Conservation (phyloP, 164 flowering plant species). For the Stephania japonica region DNA sequence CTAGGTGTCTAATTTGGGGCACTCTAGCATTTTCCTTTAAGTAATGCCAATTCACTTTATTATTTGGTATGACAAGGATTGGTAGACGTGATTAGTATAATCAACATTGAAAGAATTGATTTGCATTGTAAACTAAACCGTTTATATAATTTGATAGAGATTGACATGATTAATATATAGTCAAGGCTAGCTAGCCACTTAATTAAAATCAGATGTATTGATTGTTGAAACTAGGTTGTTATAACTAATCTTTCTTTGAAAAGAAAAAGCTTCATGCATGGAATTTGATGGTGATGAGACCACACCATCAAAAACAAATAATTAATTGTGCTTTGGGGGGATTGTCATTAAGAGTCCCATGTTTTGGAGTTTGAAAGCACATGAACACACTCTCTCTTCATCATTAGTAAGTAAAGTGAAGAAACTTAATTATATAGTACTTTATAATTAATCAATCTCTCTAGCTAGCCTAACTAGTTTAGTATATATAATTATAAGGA, state of each 20-base stretch:
- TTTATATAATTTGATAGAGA: background rate
- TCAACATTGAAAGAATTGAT: background rate
- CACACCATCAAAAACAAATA: background rate
- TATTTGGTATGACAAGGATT: background rate
- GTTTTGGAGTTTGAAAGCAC: constrained; percentile 4
- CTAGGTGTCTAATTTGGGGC: too few species aligned
- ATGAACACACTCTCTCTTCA: constrained; percentile 5
- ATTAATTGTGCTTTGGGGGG: background rate
- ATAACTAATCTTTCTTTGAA: background rate
- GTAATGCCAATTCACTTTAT: background rate
- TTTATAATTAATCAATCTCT: too few species aligned
- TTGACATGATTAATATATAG: background rate
- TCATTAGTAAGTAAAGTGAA: background rate
- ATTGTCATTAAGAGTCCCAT: background rate
- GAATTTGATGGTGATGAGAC: background rate
- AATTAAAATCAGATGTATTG: background rate
- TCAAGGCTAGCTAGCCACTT: background rate
- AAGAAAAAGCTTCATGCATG: background rate
- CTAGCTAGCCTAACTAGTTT: too few species aligned
- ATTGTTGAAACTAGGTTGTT: background rate
- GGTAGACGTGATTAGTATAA: background rate
- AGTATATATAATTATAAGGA: background rate
- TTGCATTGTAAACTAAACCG: too few species aligned
- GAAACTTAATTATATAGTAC: too few species aligned
- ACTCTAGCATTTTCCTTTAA: too few species aligned